Evolutionary conservation across 2,329 filamentous ascomycete genomes (phyloP).

Genomic region (Pestalotiopsis sp.): DNA sequence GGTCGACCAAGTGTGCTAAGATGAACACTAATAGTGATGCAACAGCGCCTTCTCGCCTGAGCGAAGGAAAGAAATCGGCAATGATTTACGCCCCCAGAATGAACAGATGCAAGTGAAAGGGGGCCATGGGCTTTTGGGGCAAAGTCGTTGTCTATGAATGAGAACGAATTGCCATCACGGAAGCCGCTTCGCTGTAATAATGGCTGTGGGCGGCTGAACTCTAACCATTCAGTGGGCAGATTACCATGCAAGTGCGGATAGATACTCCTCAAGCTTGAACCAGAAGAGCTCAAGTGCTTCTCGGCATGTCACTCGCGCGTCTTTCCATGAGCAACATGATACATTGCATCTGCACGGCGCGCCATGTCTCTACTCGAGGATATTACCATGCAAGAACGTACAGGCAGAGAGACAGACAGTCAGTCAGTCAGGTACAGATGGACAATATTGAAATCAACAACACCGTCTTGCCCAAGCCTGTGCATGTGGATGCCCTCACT

Average conservation of each 20-base stretch:
- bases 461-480: background rate
- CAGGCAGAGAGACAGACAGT: no score
- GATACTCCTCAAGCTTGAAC: background rate
- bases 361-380: background rate
- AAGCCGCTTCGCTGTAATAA: background rate
- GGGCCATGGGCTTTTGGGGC: background rate
- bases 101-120: background rate
- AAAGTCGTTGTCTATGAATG: background rate
- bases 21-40: constrained; percentile 7
- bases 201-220: background rate
- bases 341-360: background rate
- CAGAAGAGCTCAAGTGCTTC: background rate
- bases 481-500: background rate
- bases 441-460: no score
- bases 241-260: background rate
- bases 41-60: background rate
- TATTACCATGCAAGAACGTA: background rate
- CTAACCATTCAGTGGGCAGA: background rate
- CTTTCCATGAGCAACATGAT: background rate
- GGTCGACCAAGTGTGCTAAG: background rate
- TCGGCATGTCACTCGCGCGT: background rate
- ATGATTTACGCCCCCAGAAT: constrained; percentile 6
- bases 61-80: background rate
- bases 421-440: no score
- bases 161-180: background rate